Percentiles rank a stretch among this genome's conserved stretches.
These are phyloP conservation scores for Tetrahymena malaccensis DNA, from an alignment of 73 alveolate species.

Conservation along the genomic window DNA sequence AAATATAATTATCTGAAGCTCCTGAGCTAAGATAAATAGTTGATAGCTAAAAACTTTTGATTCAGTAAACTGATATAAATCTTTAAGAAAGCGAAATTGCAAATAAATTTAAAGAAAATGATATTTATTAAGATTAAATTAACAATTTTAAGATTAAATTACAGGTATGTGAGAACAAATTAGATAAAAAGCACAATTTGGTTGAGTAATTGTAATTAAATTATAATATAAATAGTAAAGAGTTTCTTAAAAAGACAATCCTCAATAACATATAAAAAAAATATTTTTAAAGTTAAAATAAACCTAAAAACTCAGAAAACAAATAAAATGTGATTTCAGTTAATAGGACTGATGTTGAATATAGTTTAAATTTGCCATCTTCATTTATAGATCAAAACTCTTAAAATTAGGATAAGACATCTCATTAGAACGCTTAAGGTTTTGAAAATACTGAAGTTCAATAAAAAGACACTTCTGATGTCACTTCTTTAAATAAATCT, in stretches of 20 bases:
- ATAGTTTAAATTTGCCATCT: background rate
- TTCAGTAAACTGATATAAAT: too few species aligned
- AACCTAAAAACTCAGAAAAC: background rate
- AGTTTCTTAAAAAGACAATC: background rate
- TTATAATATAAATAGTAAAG: background rate
- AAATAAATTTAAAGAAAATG: background rate
- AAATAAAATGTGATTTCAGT: background rate
- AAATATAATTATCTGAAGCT: too few species aligned
- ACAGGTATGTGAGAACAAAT: background rate
- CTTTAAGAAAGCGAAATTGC: too few species aligned
- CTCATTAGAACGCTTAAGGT: background rate
- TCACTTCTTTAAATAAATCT: background rate
- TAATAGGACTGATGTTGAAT: background rate
- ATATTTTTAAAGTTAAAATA: background rate
- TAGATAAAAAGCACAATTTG: background rate
- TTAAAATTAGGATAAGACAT: background rate
- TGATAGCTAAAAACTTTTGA: too few species aligned
- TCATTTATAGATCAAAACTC: background rate
- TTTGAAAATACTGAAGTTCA: background rate
- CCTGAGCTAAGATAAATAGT: too few species aligned
- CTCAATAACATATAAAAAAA: background rate
- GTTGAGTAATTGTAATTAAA: background rate
- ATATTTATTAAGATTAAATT: background rate
- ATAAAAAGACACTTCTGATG: background rate
- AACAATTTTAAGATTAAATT: background rate